Percentiles rank a stretch among this genome's conserved stretches.
phyloP scores from a whole-genome alignment of 2,329 filamentous ascomycete species.

The Pezicula carpinea region DNA sequence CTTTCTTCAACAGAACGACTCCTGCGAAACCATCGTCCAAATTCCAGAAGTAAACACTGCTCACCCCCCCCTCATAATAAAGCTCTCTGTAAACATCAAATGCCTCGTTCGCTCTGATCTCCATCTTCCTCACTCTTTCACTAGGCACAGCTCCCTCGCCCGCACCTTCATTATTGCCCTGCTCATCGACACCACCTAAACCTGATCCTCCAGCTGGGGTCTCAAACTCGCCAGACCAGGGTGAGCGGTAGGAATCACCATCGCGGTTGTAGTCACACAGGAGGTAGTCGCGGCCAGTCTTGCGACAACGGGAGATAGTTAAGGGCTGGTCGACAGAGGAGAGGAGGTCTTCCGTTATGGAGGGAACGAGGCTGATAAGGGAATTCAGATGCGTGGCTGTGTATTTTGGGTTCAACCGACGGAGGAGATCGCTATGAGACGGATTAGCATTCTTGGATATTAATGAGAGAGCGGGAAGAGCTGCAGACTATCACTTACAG shows the following conservation, averaged over 20 bases:
- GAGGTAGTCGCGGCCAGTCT: constrained; percentile 90
- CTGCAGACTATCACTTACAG: constrained; percentile 21
- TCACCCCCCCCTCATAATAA: constrained; percentile 95
- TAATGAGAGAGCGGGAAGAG: not conserved
- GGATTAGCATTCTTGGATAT: not conserved
- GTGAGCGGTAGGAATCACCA: constrained; percentile 93
- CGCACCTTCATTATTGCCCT: constrained; percentile 50
- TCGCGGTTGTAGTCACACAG: constrained; percentile 99
- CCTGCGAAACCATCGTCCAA: constrained; percentile 96
- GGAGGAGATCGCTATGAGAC: constrained; percentile 82
- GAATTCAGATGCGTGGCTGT: constrained; percentile 82
- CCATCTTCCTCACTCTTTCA: constrained; percentile 88
- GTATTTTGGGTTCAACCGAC: constrained; percentile 91
- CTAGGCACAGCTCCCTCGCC: constrained; percentile 83
- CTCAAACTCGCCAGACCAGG: constrained; percentile 99
- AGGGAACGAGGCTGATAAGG: constrained; percentile 83
- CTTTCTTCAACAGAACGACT: constrained; percentile 92
- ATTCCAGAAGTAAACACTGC: constrained; percentile 97
- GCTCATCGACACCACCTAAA: constrained; percentile 43
- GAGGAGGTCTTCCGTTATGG: constrained; percentile 94
- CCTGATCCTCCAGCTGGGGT: constrained; percentile 71
- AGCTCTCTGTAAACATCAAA: constrained; percentile 96
- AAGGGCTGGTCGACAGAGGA: constrained; percentile 97
- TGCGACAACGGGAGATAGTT: constrained; percentile 76
- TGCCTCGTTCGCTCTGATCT: constrained; percentile 88